Conservation (phyloP, 495 filamentous ascomycete species). For the Bombardia bombarda region DNA sequence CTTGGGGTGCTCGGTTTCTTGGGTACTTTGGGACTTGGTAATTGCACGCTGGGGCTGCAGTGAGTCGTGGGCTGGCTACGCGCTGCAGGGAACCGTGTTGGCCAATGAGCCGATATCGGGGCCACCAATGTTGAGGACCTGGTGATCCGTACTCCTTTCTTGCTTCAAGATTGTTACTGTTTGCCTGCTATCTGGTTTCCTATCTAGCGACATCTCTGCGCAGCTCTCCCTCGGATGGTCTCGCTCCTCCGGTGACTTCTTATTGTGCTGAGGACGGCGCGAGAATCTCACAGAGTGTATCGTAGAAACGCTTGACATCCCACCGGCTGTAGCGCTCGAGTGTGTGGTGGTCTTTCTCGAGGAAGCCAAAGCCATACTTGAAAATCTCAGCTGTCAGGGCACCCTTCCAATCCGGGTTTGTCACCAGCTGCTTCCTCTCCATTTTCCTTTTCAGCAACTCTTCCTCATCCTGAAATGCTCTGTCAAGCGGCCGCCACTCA, state of each 20-base stretch:
- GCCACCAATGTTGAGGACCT: too few species aligned
- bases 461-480: conserved; percentile 1
- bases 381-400: background rate
- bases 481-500: conserved; percentile 4
- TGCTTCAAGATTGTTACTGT: background rate
- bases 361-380: background rate
- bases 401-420: conserved; percentile 2
- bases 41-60: too few species aligned
- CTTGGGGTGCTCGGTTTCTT: too few species aligned
- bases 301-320: conserved; percentile 5
- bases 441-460: conserved; percentile 5
- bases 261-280: conserved; percentile 3
- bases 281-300: conserved; percentile 6
- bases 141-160: background rate
- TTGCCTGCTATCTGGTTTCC: too few species aligned
- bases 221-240: conserved; percentile 1
- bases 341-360: background rate
- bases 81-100: too few species aligned
- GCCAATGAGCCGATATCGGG: too few species aligned
- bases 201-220: conserved; percentile 1
- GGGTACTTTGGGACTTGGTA: too few species aligned
- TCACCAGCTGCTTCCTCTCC: conserved; percentile 6
- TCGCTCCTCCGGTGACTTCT: conserved; percentile 1
- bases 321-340: conserved; percentile 1
- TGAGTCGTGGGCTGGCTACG: too few species aligned